Percentiles rank a stretch among this genome's conserved stretches.
phyloP scores from a whole-genome alignment of 2,329 filamentous ascomycete genomes.

The Amylocarpus encephaloides region DNA sequence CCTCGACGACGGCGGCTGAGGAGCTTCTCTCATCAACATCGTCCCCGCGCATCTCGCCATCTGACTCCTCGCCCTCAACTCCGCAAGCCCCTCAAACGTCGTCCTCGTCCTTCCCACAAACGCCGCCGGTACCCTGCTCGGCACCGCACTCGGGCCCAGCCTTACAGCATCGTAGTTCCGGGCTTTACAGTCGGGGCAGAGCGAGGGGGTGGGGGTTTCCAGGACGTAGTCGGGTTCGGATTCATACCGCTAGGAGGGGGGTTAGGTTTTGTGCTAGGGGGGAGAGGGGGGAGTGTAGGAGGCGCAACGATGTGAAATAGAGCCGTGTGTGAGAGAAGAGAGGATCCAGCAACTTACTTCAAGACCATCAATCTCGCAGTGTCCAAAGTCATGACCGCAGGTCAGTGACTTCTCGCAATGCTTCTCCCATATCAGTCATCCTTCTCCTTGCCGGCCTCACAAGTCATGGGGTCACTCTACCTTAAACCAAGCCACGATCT shows the following conservation, averaged over 20 bases:
- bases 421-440: background rate
- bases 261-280: too few species aligned
- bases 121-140: background rate
- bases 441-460: background rate
- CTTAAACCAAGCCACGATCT: too few species aligned
- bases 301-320: too few species aligned
- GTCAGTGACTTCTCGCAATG: background rate
- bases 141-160: too few species aligned
- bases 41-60: too few species aligned
- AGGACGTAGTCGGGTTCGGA: background rate
- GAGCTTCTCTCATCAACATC: too few species aligned
- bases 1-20: too few species aligned
- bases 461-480: background rate
- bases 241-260: constrained; percentile 3
- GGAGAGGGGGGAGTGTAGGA: too few species aligned
- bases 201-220: background rate
- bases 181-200: background rate
- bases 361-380: background rate
- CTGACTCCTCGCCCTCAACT: background rate
- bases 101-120: background rate
- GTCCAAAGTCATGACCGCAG: background rate
- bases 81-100: background rate
- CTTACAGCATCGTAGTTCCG: background rate
- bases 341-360: too few species aligned
- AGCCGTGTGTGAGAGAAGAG: too few species aligned